A percentile compares a stretch with the other conserved stretches of the same genome.
phyloP scores from a whole-genome alignment of 2,329 filamentous ascomycete genomes.

The Xylaria sp. region DNA sequence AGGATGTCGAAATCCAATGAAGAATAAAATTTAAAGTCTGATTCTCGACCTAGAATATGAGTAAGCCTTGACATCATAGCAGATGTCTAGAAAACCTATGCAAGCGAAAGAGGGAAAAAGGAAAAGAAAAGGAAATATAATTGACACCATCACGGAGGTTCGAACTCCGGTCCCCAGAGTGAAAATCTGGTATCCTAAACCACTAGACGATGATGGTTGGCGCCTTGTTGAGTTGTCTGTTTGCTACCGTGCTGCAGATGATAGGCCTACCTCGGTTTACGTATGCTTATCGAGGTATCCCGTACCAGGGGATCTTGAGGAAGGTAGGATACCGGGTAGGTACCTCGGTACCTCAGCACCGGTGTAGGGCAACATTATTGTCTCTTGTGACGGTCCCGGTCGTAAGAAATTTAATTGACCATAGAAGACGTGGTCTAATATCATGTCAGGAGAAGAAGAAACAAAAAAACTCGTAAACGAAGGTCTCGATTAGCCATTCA shows the following conservation, averaged over 20 bases:
- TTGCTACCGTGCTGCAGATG: conserved; percentile 1
- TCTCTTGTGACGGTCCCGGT: neutral
- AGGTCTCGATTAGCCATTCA: neutral
- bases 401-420: neutral
- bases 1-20: too few relatives aligned
- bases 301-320: too few relatives aligned
- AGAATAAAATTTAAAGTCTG: too few relatives aligned
- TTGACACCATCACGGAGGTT: conserved; percentile 31
- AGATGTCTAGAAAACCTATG: neutral
- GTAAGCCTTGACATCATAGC: neutral
- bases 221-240: neutral
- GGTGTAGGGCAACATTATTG: neutral
- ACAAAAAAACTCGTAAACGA: too few relatives aligned
- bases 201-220: conserved; percentile 29
- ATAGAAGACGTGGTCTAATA: too few relatives aligned
- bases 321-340: too few relatives aligned
- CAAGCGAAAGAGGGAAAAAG: neutral
- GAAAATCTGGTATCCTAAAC: conserved; percentile 38
- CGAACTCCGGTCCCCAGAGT: conserved; percentile 32
- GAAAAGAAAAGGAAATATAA: neutral
- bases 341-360: neutral
- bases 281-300: too few relatives aligned
- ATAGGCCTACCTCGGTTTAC: too few relatives aligned
- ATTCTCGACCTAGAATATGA: neutral
- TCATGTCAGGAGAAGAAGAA: too few relatives aligned